Evolutionary conservation across 768 basidiomycete species (phyloP), one percentile per base, ranked within the genome.

Genomic region (Lyophyllum shimeji): DNA sequence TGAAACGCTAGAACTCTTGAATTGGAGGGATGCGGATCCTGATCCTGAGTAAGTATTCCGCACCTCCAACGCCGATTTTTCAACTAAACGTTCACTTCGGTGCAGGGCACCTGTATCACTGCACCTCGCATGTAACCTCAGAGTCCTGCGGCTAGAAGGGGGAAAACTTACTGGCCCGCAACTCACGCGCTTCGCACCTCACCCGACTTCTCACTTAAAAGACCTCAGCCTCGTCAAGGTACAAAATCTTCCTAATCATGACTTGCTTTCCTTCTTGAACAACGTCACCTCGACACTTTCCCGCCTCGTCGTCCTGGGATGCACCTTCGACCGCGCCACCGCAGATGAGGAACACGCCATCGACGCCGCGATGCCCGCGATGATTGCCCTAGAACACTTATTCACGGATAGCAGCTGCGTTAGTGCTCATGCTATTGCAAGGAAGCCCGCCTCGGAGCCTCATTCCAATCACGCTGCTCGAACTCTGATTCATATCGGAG

Each of bases 311-410:
- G 40, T 45, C 8, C 17, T 24, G 4, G n/a, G 40, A 15, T 55
- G 40, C 23, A 37, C 12, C 24, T 18, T 55, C 46, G 8, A 18
- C 11, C 42, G 48, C 13, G 42, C 11, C 23, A 29, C 21, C 2
- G 42, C 12, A 2, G 43, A 39, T 13, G 48, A 55, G 31, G 54
- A 55, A 20, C 42, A 34, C 42, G 54, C 54, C 20, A 50, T 55
- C 25, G 54, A 55, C 15, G 48, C 48, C 33, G 48, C 48, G 4
- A 50, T 55, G 15, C 47, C 54, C 1, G 15, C 15, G 15, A 50
- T 55, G 54, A 7, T 7, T 15, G 17, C 27, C 24, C 40, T 55
- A 1, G 21, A 43, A 9, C 39, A 6, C n/a, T 31, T 55, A 1
- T 33, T 23, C 25, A 29, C 42, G 1, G 42, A 44, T 3, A 40